A percentile compares a stretch with the other conserved stretches of the same genome.
Conservation (phyloP, 2,329 filamentous ascomycete genomes). For the Hansfordia pulvinata region DNA sequence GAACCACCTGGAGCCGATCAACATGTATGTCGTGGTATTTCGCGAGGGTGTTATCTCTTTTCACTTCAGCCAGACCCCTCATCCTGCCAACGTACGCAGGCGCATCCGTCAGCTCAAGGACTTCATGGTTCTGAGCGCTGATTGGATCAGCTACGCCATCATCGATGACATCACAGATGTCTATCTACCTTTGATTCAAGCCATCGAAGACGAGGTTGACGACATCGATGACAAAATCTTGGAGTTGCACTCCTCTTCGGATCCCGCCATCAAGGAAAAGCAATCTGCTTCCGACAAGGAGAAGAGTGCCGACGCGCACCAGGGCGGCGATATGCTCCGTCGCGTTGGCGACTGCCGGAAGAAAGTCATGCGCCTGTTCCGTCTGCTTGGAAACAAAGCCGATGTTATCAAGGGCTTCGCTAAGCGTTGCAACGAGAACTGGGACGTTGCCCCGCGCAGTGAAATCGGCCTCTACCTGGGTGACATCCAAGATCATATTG, state of each 20-base stretch:
- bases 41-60: constrained; percentile 91
- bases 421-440: constrained; percentile 95
- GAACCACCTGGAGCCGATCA: constrained; percentile 86
- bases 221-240: constrained; percentile 91
- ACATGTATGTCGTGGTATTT: constrained; percentile 97
- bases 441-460: constrained; percentile 86
- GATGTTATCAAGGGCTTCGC: constrained; percentile 99
- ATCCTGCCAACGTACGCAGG: constrained; percentile 88
- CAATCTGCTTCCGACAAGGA: constrained; percentile 28
- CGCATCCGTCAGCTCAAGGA: constrained; percentile 88
- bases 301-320: constrained; percentile 31
- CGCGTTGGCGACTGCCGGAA: constrained; percentile 90
- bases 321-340: constrained; percentile 71
- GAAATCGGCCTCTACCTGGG: constrained; percentile 97
- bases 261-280: constrained; percentile 24
- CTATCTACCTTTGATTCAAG: constrained; percentile 82
- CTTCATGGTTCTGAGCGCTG: constrained; percentile 81
- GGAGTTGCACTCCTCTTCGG: constrained; percentile 54
- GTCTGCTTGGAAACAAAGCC: constrained; percentile 88
- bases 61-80: constrained; percentile 91
- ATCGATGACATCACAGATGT: constrained; percentile 98
- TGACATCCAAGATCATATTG: constrained; percentile 97
- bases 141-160: constrained; percentile 97
- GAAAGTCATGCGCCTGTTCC: constrained; percentile 92
- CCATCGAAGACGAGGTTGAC: constrained; percentile 91